Evolutionary conservation across 805 yeast species (phyloP), one percentile per base, ranked within the genome.

Genomic region (Ogataea angusta): DNA sequence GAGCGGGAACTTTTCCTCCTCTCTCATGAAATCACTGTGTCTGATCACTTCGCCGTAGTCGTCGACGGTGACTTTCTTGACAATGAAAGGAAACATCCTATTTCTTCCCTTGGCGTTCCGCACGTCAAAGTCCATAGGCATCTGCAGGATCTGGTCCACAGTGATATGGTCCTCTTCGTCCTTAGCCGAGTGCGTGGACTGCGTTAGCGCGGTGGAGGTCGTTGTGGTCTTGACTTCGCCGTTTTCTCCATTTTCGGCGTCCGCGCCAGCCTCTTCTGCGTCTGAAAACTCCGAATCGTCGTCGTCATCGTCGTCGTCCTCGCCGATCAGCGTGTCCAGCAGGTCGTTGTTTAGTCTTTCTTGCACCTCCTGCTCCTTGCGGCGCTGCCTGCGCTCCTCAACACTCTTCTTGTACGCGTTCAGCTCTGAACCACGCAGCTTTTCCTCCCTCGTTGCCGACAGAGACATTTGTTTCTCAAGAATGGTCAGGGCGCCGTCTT

Each of bases 21-120:
- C 77, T 42, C 73, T 66, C 23, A 69, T 73, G 53, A 81, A 84
- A 51, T 82, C 83, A 27, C 78, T 75, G 30, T 73, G 73, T 46
- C 82, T 80, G 15, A 90, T 80, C 2, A 81, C 64, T 41, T 78
- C 82, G 22, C 99, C 99, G 60, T 91, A 93, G 49, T 91, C 97
- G 57, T 93, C 98, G 34, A 72, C 66, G 49, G 84, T 78, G 17
- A 74, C 66, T 51, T 77, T 76, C 22, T 70, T 73, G 1, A 75
- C 73, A 27, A 76, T 66, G 51, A 68, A 84, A 10, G 96, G 98
- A 56, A 91, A 93, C 85, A 85, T 82, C 31, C 72, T 76, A 60
- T 69, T 72, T 62, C 56, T 75, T 60, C 69, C 76, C 54, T 60
- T 64, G 26, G 71, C 69, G 5, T 68, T 67, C 22, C 74, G 67